These are phyloP conservation scores for Seiridium unicorne DNA, from an alignment of 2,329 filamentous ascomycete genomes.

Conservation along the genomic window DNA sequence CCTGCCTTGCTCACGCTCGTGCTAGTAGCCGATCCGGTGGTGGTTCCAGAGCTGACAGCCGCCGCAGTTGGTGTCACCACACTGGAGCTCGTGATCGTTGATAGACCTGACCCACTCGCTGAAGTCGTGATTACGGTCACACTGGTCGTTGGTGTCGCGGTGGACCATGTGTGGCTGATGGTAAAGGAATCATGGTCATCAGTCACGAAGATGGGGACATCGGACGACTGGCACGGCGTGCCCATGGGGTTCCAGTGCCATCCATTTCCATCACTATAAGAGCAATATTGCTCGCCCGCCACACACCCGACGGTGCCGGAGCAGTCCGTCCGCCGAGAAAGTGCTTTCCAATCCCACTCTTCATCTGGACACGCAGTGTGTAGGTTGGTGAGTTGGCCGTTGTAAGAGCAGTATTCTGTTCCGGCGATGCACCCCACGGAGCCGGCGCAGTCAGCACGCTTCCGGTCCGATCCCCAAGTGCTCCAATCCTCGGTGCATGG, in stretches of 20 bases:
- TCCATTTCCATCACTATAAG: neutral
- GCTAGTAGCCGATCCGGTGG: neutral
- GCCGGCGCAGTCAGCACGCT: neutral
- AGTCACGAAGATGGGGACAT: conserved; percentile 1
- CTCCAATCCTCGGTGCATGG: neutral
- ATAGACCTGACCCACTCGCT: neutral
- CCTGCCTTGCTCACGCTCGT: neutral
- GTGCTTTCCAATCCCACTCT: neutral
- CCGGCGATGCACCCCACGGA: neutral
- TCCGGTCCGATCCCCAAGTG: neutral
- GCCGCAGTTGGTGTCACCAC: neutral
- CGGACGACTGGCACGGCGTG: neutral
- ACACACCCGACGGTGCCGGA: neutral
- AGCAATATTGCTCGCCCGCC: neutral
- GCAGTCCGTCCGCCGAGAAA: neutral
- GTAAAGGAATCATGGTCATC: neutral
- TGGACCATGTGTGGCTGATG: neutral
- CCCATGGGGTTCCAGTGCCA: conserved; percentile 1
- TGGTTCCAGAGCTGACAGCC: neutral
- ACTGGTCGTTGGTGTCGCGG: neutral
- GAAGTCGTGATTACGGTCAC: conserved; percentile 2
- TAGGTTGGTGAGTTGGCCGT: neutral
- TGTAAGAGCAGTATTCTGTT: neutral
- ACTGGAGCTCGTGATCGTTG: neutral
- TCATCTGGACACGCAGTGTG: neutral